phyloP scores from a whole-genome alignment of 83 land plant genomes.

The Picea abies region DNA sequence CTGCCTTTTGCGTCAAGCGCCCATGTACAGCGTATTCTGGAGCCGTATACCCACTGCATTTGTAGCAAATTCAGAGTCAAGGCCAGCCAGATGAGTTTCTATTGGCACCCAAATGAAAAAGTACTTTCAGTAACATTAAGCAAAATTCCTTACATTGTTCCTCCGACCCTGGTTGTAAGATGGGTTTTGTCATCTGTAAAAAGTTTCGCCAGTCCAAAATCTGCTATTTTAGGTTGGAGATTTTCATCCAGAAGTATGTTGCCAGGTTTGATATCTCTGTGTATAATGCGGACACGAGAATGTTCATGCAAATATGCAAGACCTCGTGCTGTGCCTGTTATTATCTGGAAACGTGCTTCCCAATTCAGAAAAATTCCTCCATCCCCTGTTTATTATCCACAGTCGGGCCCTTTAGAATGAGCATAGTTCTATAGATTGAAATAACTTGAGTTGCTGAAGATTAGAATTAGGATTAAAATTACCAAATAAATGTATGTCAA shows the following conservation, averaged over 20 bases:
- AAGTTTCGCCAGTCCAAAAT: conserved; percentile 8
- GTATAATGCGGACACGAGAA: background rate
- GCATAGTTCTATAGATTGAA: too few relatives aligned
- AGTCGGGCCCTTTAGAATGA: background rate
- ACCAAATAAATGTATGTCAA: background rate
- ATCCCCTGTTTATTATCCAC: background rate
- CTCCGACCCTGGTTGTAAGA: conserved; percentile 7
- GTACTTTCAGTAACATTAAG: background rate
- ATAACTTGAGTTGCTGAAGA: too few relatives aligned
- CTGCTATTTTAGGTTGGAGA: background rate
- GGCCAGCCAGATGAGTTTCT: too few relatives aligned
- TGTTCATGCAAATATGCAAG: conserved; percentile 5
- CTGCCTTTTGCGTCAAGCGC: conserved; percentile 4
- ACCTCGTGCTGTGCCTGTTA: conserved; percentile 1
- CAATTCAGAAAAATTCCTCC: background rate
- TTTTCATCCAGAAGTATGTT: background rate
- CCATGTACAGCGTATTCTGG: conserved; percentile 9
- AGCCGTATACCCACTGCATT: conserved; percentile 8
- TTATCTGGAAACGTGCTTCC: background rate
- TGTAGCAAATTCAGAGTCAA: too few relatives aligned
- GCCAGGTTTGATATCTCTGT: conserved; percentile 1
- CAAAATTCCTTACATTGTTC: background rate
- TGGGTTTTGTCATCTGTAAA: background rate
- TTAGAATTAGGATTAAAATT: too few relatives aligned
- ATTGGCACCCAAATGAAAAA: background rate